Base-by-base conservation (phyloP, 768 basidiomycete genomes). In the Suillus lakei region DNA sequence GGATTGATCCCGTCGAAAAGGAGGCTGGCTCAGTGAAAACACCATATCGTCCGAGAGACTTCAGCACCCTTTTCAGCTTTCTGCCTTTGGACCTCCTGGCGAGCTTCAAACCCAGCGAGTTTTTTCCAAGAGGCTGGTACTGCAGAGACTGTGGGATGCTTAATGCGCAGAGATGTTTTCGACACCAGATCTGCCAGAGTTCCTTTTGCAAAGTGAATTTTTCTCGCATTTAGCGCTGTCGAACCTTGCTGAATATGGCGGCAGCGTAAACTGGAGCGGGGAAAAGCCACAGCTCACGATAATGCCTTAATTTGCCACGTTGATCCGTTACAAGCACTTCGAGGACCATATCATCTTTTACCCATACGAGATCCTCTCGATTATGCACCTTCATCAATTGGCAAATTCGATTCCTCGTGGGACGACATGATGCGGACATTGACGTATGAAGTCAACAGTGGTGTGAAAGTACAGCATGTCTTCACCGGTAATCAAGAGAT, bases 91-190 rank as follows among this genome's bases (percentile, higher is more conserved):
- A 77, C 63, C 64, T 78, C 44, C 69, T 77, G 15, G 76, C 73
- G 8, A 67, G 66, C 5, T 77, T 77, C 41, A 61, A 70, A 23
- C 74, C 77, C 4, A 73, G 66, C 39, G 78, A 76, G 43, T 72
- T 69, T 2, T 79, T 86, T 60, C 82, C 71, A 13, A 73, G 72
- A 32, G 86, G 86, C 8, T 88, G 85, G 85, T 80, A 78, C 64
- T 87, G 86, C 65, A 64, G 30, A 2, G 59, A 66, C 0, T 87
- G 86, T 64, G 85, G 86, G 30, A 77, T 81, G 70, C 70, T 87
- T 30, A 87, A 86, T 58, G 78, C 78, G 53, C 82, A 85, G 68
- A 67, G 65, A 15, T 74, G 76, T 54, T 76, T 87, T 73, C 78
- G 86, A 62, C 82, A 84, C 66, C 77, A 84, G 55, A 74, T 76